Evolutionary conservation across 2,329 filamentous ascomycete genomes (phyloP).

Genomic region (Amauroascus verrucosus): DNA sequence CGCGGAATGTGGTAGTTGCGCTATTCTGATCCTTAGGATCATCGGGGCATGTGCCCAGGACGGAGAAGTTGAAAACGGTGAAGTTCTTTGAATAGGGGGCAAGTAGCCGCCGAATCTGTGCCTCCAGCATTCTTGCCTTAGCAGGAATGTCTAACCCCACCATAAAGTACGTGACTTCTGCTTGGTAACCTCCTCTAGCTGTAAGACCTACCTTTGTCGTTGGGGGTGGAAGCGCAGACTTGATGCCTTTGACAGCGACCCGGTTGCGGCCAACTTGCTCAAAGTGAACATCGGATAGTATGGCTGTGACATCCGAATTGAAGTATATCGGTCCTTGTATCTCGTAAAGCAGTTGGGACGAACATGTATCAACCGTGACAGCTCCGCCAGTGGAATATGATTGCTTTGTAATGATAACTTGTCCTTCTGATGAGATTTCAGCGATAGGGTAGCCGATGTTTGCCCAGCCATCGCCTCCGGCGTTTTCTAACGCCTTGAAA

Average conservation of each 20-base stretch:
- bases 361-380: conserved; percentile 42
- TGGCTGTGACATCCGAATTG: conserved; percentile 48
- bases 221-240: conserved; percentile 36
- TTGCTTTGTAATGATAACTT: conserved; percentile 38
- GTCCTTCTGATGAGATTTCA: conserved; percentile 34
- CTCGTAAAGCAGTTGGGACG: conserved; percentile 46
- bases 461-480: conserved; percentile 29
- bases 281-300: conserved; percentile 43
- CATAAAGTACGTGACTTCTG: conserved; percentile 38
- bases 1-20: conserved; percentile 34
- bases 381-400: conserved; percentile 31
- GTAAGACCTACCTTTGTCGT: conserved; percentile 44
- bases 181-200: conserved; percentile 39
- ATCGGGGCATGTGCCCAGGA: conserved; percentile 23
- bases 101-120: conserved; percentile 35
- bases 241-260: conserved; percentile 40
- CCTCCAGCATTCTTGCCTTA: conserved; percentile 40
- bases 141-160: conserved; percentile 37
- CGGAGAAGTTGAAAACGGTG: conserved; percentile 24
- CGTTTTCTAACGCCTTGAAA: conserved; percentile 30
- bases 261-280: conserved; percentile 42
- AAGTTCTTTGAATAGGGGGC: conserved; percentile 27
- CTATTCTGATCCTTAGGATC: conserved; percentile 35
- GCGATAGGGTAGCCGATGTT: conserved; percentile 41
- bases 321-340: conserved; percentile 48